Evolutionary conservation across 805 yeast species (phyloP).

Genomic region (Lipomyces yamadae): DNA sequence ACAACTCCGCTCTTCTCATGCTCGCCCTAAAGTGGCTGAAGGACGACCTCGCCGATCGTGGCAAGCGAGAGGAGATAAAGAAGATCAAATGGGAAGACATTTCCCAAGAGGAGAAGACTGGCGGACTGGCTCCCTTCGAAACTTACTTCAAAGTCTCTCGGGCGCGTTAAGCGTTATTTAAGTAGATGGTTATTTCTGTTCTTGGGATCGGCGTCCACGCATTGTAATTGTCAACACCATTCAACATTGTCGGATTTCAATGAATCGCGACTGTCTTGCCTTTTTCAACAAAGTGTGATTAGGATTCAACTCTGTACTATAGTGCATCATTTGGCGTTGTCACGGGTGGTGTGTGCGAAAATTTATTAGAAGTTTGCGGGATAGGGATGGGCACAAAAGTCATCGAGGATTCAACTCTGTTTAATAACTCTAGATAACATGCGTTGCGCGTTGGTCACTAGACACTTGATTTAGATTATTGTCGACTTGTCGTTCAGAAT

Average conservation of each 20-base stretch:
- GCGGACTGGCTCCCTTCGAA: constrained; percentile 36
- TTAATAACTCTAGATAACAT: neutral
- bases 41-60: constrained; percentile 55
- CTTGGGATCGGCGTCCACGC: neutral
- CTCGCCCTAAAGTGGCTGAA: constrained; percentile 47
- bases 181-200: neutral
- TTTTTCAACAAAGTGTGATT: neutral
- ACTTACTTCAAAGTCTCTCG: constrained; percentile 36
- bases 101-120: constrained; percentile 42
- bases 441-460: neutral
- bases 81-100: constrained; percentile 63
- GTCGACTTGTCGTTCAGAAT: no score
- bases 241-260: constrained; percentile 9
- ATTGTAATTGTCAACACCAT: constrained; percentile 8
- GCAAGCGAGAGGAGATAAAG: constrained; percentile 53
- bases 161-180: constrained; percentile 20
- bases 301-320: constrained; percentile 18
- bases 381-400: neutral
- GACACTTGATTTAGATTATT: no score
- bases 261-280: neutral
- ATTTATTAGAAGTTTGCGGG: neutral
- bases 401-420: constrained; percentile 6
- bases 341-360: neutral
- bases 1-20: constrained; percentile 45
- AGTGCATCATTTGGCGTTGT: neutral